These are phyloP conservation scores for Sporisorium iseilematis-ciliati DNA, from an alignment of 1,284 basidiomycete genomes.

Conservation along the genomic window DNA sequence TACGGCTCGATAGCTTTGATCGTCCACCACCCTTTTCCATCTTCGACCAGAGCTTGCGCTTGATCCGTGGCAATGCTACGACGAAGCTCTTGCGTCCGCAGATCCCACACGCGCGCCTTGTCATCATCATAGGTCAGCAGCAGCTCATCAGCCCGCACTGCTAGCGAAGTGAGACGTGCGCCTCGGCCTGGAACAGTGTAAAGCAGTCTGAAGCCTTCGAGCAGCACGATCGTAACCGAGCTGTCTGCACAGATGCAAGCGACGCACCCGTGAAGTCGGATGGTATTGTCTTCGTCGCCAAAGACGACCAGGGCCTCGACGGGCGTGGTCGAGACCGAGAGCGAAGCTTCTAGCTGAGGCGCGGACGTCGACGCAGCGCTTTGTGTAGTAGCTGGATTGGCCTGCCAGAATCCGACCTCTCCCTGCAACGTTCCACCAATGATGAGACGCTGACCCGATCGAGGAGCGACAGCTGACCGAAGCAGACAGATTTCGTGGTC, in stretches of 20 bases:
- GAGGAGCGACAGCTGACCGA: slow-evolving; percentile 41
- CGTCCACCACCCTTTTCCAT: slow-evolving; percentile 67
- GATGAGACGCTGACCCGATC: slow-evolving; percentile 42
- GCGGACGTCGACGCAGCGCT: not conserved
- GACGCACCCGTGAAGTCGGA: slow-evolving; percentile 78
- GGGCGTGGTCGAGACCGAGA: slow-evolving; percentile 79
- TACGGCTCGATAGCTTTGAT: slow-evolving; percentile 35
- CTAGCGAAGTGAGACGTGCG: slow-evolving; percentile 76
- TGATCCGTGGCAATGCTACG: slow-evolving; percentile 83
- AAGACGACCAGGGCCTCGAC: slow-evolving; percentile 76
- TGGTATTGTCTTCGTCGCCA: slow-evolving; percentile 72
- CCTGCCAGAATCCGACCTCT: slow-evolving; percentile 69
- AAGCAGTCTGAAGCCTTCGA: slow-evolving; percentile 78
- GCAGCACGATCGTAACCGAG: slow-evolving; percentile 80
- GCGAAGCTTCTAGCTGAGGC: slow-evolving; percentile 77
- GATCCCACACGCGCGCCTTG: slow-evolving; percentile 87
- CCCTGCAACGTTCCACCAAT: slow-evolving; percentile 55
- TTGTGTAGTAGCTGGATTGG: slow-evolving; percentile 1
- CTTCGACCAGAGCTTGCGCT: slow-evolving; percentile 79
- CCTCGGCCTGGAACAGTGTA: slow-evolving; percentile 81
- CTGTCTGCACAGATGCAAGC: slow-evolving; percentile 83
- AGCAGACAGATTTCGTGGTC: slow-evolving; percentile 37
- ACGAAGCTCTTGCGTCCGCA: slow-evolving; percentile 85
- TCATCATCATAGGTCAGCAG: slow-evolving; percentile 82
- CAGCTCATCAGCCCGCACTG: slow-evolving; percentile 78